Conservation (phyloP, 129 eudicot genomes). For the Kitagawia praeruptora region DNA sequence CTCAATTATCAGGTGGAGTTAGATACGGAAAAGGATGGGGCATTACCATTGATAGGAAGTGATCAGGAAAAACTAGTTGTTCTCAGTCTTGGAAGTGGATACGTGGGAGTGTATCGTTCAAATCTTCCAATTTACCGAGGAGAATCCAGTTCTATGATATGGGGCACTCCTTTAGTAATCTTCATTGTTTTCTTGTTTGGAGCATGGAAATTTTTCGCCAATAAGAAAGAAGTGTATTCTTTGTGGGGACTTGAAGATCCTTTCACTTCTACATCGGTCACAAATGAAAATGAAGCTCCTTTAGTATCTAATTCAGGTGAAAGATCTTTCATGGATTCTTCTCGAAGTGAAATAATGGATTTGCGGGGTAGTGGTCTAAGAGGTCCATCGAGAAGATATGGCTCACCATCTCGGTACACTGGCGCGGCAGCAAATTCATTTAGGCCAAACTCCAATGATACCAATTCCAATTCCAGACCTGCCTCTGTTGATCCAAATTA, state of each 20-base stretch:
- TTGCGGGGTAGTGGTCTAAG: constrained; percentile 50
- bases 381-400: constrained; percentile 69
- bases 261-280: constrained; percentile 29
- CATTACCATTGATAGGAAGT: constrained; percentile 57
- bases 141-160: constrained; percentile 63
- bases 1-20: constrained; percentile 43
- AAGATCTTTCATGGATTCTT: constrained; percentile 54
- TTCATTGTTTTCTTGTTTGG: constrained; percentile 82
- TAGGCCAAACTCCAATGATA: constrained; percentile 45
- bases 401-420: constrained; percentile 58
- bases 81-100: constrained; percentile 76
- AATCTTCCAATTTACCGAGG: constrained; percentile 67
- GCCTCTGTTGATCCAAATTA: constrained; percentile 54
- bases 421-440: constrained; percentile 43
- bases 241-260: constrained; percentile 99
- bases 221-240: constrained; percentile 83
- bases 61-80: constrained; percentile 72
- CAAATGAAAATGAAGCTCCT: constrained; percentile 64
- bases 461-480: constrained; percentile 40
- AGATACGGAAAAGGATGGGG: constrained; percentile 21
- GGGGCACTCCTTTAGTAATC: constrained; percentile 86
- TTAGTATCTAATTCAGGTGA: constrained; percentile 44
- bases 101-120: constrained; percentile 78
- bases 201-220: constrained; percentile 90
- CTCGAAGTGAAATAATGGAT: constrained; percentile 63